These are phyloP conservation scores for Fusarium subtropicale DNA, from an alignment of 2,329 filamentous ascomycete genomes.

Conservation along the genomic window DNA sequence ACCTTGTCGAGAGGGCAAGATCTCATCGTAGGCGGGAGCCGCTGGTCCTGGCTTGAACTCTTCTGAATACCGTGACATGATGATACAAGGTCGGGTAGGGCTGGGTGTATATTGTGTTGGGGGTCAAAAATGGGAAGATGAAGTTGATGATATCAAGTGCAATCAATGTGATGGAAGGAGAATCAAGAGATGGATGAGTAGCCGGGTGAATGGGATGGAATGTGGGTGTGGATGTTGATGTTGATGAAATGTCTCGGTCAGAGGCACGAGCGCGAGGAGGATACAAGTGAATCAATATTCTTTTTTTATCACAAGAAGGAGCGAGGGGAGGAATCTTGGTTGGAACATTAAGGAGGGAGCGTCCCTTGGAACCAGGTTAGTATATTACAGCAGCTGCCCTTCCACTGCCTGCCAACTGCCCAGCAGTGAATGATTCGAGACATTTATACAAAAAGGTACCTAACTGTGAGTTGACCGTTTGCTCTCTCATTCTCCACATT, in stretches of 20 bases:
- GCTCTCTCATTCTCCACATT: conserved; percentile 22
- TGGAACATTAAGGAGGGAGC: conserved; percentile 16
- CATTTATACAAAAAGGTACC: neutral
- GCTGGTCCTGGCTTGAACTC: conserved; percentile 41
- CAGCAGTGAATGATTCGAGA: neutral
- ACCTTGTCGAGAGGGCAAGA: conserved; percentile 38
- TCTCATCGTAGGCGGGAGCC: conserved; percentile 47
- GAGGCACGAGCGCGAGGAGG: neutral
- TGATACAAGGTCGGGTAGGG: neutral
- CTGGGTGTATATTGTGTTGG: neutral
- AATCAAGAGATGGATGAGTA: conserved; percentile 3
- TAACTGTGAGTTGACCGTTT: conserved; percentile 10
- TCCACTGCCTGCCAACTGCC: neutral
- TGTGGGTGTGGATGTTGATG: neutral
- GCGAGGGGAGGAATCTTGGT: conserved; percentile 5
- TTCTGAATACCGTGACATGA: conserved; percentile 29
- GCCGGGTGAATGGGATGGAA: neutral
- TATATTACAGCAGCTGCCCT: conserved; percentile 5
- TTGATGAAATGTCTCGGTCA: conserved; percentile 16
- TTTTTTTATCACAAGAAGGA: conserved; percentile 29
- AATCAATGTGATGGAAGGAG: neutral
- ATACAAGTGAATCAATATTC: conserved; percentile 15
- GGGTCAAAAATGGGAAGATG: neutral
- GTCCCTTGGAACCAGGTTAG: neutral
- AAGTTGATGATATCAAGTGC: neutral